Percentiles rank a stretch among this genome's conserved stretches.
These are phyloP conservation scores for Lepidium africanum DNA, from an alignment of 345 rosid species.

Conservation along the genomic window DNA sequence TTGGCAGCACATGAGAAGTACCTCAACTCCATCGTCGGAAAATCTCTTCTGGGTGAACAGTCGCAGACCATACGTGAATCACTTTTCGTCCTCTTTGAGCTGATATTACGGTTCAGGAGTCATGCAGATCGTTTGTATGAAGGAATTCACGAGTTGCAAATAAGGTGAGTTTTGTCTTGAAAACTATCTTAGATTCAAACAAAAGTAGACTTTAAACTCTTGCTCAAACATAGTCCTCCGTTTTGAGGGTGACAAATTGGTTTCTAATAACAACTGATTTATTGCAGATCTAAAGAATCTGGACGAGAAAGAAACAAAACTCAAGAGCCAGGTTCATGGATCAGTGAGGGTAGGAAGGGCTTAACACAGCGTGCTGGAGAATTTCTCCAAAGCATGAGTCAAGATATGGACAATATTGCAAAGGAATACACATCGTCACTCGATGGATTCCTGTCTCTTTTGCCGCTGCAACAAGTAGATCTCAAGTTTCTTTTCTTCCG, in stretches of 20 bases:
- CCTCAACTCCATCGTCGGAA: slow-evolving; percentile 75
- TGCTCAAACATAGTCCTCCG: not conserved
- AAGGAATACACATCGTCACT: slow-evolving; percentile 68
- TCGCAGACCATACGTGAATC: slow-evolving; percentile 73
- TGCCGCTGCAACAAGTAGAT: slow-evolving; percentile 90
- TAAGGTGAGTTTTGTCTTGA: slow-evolving; percentile 44
- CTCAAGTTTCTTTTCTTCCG: slow-evolving; percentile 92
- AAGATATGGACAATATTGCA: slow-evolving; percentile 65
- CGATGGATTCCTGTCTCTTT: slow-evolving; percentile 68
- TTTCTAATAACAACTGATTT: not conserved
- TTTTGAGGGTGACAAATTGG: not conserved
- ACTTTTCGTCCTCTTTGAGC: slow-evolving; percentile 82
- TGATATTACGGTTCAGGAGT: slow-evolving; percentile 74
- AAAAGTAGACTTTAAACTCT: not conserved
- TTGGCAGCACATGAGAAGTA: slow-evolving; percentile 94
- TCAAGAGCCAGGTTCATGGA: slow-evolving; percentile 58
- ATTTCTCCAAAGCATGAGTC: slow-evolving; percentile 74
- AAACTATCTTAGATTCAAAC: not conserved
- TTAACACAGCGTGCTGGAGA: slow-evolving; percentile 84
- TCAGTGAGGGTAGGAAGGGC: slow-evolving; percentile 78
- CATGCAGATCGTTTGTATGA: slow-evolving; percentile 86
- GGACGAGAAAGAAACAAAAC: slow-evolving; percentile 44
- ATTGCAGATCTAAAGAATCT: slow-evolving; percentile 49
- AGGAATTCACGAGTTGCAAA: slow-evolving; percentile 82
- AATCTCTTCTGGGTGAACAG: slow-evolving; percentile 89